Evolutionary conservation across 331 rosid genomes (phyloP), one percentile per base, ranked within the genome.

Genomic region (Dryas integrifolia): DNA sequence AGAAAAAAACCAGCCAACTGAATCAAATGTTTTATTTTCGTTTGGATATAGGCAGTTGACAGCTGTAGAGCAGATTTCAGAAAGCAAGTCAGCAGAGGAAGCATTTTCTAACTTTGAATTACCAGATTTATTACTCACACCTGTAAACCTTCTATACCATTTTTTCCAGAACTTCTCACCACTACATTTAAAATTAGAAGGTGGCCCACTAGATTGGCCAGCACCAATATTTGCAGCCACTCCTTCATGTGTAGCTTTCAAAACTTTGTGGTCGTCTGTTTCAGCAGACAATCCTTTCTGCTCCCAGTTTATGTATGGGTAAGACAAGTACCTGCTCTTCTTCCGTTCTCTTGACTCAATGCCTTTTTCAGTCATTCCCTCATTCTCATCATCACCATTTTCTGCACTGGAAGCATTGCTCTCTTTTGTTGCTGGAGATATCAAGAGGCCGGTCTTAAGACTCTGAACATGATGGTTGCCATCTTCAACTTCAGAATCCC

Each of bases 281-380:
- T 79, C 90, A 21, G 72, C 78, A 35, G 78, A 79, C 64, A 59
- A 64, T 63, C 64, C 79, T 56, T 82, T 84, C 64, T 57, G 76
- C 70, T 47, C 84, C 77, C 72, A 74, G 82, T 87, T 87, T 67
- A 88, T 60, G 67, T 88, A 92, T 6, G 96, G 99, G 72, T 76
- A 89, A 75, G 96, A 89, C 74, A 95, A 78, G 79, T 89, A 95
- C 86, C 86, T 88, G 61, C 97, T 92, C 80, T 84, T 89, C 77
- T 83, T 92, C 84, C 99, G 76, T 72, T 74, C 92, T 71, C 97
- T 81, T 1, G 85, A 84, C 47, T 92, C 87, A 44, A 69, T 45
- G 44, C 89, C 90, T 55, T 30, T 77, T 7, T 79, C 87, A 35
- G 13, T 15, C 72, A 41, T 74, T 45, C 45, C 79, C 66, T 66